These are phyloP conservation scores for Pharnaceum exiguum DNA, from an alignment of 148 eudicot genomes.

Conservation along the genomic window DNA sequence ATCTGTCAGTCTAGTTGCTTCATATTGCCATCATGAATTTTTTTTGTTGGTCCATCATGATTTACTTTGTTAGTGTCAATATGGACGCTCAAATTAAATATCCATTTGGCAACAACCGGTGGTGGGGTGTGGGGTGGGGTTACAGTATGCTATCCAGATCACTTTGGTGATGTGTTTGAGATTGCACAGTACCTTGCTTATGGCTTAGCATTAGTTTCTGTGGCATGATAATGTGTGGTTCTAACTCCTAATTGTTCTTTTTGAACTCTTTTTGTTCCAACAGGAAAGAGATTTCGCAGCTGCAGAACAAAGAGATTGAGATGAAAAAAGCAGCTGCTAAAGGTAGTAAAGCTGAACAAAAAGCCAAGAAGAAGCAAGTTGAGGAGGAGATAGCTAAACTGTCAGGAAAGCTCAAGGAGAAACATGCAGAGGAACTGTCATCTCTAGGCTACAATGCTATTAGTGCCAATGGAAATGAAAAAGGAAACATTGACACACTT, in stretches of 20 bases:
- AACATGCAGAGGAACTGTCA: conserved; percentile 59
- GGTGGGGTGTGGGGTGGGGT: no score
- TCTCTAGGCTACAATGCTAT: conserved; percentile 41
- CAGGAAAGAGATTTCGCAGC: conserved; percentile 57
- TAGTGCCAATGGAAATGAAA: conserved; percentile 27
- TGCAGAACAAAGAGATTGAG: conserved; percentile 62
- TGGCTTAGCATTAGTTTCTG: no score
- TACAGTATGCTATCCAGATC: no score
- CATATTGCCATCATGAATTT: no score
- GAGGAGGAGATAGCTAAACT: conserved; percentile 58
- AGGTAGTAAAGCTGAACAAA: conserved; percentile 86
- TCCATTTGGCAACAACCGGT: no score
- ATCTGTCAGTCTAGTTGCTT: no score
- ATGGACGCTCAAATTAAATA: no score
- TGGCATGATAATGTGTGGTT: background rate
- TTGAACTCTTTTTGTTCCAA: background rate
- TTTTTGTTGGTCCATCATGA: no score
- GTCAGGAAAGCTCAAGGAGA: conserved; percentile 54
- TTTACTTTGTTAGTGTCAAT: no score
- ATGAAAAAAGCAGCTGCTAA: conserved; percentile 77
- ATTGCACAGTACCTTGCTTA: no score
- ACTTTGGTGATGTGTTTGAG: no score
- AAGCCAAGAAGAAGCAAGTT: conserved; percentile 75
- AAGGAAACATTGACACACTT: conserved; percentile 43
- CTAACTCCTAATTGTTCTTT: background rate